Conservation (phyloP, 129 eudicot genomes). For the Flaveria ramosissima region DNA sequence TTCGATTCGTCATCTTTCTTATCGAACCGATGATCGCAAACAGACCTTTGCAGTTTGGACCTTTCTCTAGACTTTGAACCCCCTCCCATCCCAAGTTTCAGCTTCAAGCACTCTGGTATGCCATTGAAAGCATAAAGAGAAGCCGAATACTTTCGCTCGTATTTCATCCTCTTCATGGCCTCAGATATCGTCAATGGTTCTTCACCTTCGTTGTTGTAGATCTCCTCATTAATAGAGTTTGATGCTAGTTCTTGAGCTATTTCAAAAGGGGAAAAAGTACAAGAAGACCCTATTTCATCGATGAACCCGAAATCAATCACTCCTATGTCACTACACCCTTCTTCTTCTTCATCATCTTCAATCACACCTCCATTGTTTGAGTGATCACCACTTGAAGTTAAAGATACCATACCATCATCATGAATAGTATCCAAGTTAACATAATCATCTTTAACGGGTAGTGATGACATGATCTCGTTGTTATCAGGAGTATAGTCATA, state of each 20-base stretch:
- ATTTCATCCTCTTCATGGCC: constrained; percentile 77
- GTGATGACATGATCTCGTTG: constrained; percentile 21
- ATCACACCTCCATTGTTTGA: constrained; percentile 35
- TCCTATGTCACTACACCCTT: constrained; percentile 30
- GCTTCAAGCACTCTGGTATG: constrained; percentile 63
- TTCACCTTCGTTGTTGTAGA: constrained; percentile 38
- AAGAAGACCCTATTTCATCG: constrained; percentile 57
- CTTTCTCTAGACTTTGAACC: constrained; percentile 33
- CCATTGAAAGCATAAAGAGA: constrained; percentile 84
- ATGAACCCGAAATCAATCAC: constrained; percentile 61
- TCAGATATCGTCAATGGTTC: constrained; percentile 58
- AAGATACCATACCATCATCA: constrained; percentile 26
- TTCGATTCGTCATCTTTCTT: constrained; percentile 29
- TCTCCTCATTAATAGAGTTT: constrained; percentile 37
- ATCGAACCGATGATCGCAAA: constrained; percentile 19
- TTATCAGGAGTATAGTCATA: constrained; percentile 50
- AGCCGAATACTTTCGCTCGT: constrained; percentile 78
- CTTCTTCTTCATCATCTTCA: constrained; percentile 45
- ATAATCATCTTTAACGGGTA: constrained; percentile 37
- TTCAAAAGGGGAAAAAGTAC: constrained; percentile 60
- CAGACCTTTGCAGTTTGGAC: constrained; percentile 43
- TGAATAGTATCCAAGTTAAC: constrained; percentile 15
- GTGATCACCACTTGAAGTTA: constrained; percentile 34
- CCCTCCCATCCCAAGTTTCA: constrained; percentile 49
- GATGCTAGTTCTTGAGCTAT: constrained; percentile 57